phyloP scores from a whole-genome alignment of 768 basidiomycete species.

The Phlebiopsis flavidoalba region DNA sequence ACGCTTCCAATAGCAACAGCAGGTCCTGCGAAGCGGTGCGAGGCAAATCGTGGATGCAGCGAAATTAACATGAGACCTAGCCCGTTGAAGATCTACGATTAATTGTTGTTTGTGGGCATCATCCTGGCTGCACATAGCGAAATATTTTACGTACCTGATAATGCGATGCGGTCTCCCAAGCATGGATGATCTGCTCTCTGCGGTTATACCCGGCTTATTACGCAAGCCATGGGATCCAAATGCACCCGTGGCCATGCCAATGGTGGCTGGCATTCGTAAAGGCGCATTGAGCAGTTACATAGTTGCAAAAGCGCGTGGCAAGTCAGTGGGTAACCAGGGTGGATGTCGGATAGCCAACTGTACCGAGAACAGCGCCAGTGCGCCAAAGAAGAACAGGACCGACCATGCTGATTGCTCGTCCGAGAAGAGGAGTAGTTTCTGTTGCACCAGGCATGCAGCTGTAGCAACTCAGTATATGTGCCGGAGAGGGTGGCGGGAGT shows the following conservation, averaged over 20 bases:
- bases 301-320: neutral
- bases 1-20: conserved; percentile 54
- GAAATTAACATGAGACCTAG: conserved; percentile 60
- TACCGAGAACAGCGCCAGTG: conserved; percentile 22
- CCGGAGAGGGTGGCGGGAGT: neutral
- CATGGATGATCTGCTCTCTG: conserved; percentile 46
- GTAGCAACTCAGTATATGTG: neutral
- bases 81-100: conserved; percentile 58
- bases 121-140: neutral
- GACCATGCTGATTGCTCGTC: conserved; percentile 6
- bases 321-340: neutral
- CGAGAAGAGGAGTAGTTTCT: conserved; percentile 22
- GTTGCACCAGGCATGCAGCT: conserved; percentile 19
- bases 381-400: conserved; percentile 20
- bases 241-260: conserved; percentile 57
- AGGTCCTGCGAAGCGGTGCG: conserved; percentile 61
- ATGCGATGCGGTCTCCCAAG: conserved; percentile 58
- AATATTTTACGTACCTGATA: conserved; percentile 48
- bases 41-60: conserved; percentile 53
- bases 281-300: neutral
- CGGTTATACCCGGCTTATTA: conserved; percentile 38
- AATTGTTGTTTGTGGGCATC: neutral
- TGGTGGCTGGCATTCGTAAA: conserved; percentile 24
- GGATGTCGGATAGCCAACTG: neutral
- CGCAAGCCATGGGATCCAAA: conserved; percentile 66